Evolutionary conservation across 371 early-diverging fungal species (phyloP).

Genomic region (Mucor lusitanicus): DNA sequence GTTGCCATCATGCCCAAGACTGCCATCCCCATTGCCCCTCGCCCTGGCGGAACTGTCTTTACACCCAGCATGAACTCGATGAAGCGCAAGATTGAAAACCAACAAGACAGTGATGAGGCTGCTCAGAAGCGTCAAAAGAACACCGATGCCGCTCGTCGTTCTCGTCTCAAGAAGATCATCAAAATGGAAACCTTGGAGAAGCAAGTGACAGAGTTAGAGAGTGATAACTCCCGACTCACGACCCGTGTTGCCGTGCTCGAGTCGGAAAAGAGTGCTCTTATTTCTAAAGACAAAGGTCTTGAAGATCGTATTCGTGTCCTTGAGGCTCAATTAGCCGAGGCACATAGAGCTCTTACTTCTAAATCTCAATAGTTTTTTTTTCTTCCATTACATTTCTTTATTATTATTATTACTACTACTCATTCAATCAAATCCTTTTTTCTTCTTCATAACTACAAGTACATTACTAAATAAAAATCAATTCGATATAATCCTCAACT

Average conservation of each 20-base stretch:
- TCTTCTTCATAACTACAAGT: neutral
- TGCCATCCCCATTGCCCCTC: slow-evolving; percentile 11
- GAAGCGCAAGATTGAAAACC: slow-evolving; percentile 10
- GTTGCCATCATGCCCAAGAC: slow-evolving; percentile 24
- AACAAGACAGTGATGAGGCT: slow-evolving; percentile 57
- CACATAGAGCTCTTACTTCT: slow-evolving; percentile 57
- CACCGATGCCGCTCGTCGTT: slow-evolving; percentile 94
- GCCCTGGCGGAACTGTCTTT: slow-evolving; percentile 8
- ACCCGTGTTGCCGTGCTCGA: slow-evolving; percentile 77
- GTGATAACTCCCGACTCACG: slow-evolving; percentile 69
- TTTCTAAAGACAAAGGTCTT: slow-evolving; percentile 65
- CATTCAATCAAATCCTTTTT: neutral
- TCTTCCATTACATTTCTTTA: neutral
- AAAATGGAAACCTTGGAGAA: slow-evolving; percentile 84
- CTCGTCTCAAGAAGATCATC: slow-evolving; percentile 83
- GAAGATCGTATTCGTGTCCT: slow-evolving; percentile 67
- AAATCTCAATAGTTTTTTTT: neutral
- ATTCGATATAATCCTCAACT: neutral
- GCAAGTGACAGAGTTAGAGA: slow-evolving; percentile 75
- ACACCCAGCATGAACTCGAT: neutral
- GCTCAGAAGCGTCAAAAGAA: slow-evolving; percentile 84
- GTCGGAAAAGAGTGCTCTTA: slow-evolving; percentile 62
- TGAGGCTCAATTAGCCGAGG: slow-evolving; percentile 75
- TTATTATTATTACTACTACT: neutral
- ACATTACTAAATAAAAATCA: neutral